A percentile compares a stretch with the other conserved stretches of the same genome.
Evolutionary conservation across 1,284 basidiomycete species (phyloP).

Genomic region (Trametes sp.): DNA sequence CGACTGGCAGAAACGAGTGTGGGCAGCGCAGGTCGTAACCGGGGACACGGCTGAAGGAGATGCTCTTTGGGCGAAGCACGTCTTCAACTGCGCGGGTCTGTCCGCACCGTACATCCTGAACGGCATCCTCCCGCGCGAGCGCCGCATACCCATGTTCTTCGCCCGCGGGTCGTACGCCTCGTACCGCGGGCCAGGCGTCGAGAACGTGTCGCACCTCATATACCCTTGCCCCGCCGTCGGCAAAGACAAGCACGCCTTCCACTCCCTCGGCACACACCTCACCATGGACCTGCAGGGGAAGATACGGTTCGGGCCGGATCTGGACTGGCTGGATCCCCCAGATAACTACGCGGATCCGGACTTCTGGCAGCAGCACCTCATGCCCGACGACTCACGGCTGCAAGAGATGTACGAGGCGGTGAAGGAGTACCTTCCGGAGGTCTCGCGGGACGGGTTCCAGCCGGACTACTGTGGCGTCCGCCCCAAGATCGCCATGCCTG

Average conservation of each 20-base stretch:
- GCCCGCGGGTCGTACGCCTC: conserved; percentile 88
- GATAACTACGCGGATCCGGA: conserved; percentile 55
- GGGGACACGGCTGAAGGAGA: conserved; percentile 60
- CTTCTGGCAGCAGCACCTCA: conserved; percentile 80
- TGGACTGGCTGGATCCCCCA: conserved; percentile 83
- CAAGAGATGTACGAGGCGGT: conserved; percentile 74
- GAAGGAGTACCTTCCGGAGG: conserved; percentile 76
- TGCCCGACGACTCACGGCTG: conserved; percentile 71
- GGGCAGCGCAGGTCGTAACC: conserved; percentile 76
- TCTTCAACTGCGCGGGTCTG: conserved; percentile 92
- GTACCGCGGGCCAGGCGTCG: conserved; percentile 81
- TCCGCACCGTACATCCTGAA: conserved; percentile 79
- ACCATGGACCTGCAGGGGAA: conserved; percentile 90
- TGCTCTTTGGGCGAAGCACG: conserved; percentile 80
- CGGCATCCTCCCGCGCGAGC: conserved; percentile 63
- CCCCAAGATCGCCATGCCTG: conserved; percentile 85
- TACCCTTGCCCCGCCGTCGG: conserved; percentile 85
- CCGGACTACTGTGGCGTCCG: conserved; percentile 94
- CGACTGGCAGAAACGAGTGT: conserved; percentile 52
- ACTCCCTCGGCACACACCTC: conserved; percentile 89
- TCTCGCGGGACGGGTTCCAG: conserved; percentile 69
- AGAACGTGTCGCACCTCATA: conserved; percentile 77
- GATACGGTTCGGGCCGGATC: conserved; percentile 93
- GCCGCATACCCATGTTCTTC: conserved; percentile 75
- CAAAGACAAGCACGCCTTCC: conserved; percentile 66